These are phyloP conservation scores for Komagataella kurtzmanii DNA, from an alignment of 805 yeast species.

Conservation along the genomic window DNA sequence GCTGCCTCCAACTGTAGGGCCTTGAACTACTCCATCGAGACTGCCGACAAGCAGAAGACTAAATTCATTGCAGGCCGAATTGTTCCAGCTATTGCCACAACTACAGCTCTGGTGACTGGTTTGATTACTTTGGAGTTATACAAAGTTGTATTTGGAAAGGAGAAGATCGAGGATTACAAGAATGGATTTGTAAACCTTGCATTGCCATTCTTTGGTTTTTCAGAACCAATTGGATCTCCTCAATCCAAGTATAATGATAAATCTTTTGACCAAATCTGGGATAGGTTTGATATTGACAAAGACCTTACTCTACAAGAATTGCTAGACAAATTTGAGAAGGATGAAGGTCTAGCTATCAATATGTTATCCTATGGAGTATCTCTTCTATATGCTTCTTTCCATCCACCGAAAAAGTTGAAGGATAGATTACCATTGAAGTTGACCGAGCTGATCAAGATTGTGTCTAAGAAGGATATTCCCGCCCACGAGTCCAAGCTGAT, in stretches of 20 bases:
- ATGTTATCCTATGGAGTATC: slow-evolving; percentile 92
- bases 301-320: slow-evolving; percentile 65
- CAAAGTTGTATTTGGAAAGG: slow-evolving; percentile 71
- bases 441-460: slow-evolving; percentile 68
- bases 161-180: slow-evolving; percentile 72
- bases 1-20: slow-evolving; percentile 98
- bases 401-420: slow-evolving; percentile 80
- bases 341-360: slow-evolving; percentile 77
- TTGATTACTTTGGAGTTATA: slow-evolving; percentile 82
- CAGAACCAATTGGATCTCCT: slow-evolving; percentile 86
- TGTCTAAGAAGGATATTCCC: slow-evolving; percentile 74
- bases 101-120: slow-evolving; percentile 97
- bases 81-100: slow-evolving; percentile 98
- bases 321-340: slow-evolving; percentile 58
- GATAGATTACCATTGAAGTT: slow-evolving; percentile 60
- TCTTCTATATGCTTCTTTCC: slow-evolving; percentile 82
- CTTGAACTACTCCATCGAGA: slow-evolving; percentile 73
- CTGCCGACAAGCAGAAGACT: slow-evolving; percentile 82
- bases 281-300: slow-evolving; percentile 72
- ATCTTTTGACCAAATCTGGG: slow-evolving; percentile 87
- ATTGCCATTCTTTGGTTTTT: slow-evolving; percentile 90
- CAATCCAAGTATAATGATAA: slow-evolving; percentile 71
- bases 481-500: slow-evolving; percentile 64
- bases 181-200: slow-evolving; percentile 90
- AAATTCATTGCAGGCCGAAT: slow-evolving; percentile 97